Evolutionary conservation across 163 green algal genomes (phyloP), one percentile per base, ranked within the genome.

Genomic region (Trebouxia gelatinosa): DNA sequence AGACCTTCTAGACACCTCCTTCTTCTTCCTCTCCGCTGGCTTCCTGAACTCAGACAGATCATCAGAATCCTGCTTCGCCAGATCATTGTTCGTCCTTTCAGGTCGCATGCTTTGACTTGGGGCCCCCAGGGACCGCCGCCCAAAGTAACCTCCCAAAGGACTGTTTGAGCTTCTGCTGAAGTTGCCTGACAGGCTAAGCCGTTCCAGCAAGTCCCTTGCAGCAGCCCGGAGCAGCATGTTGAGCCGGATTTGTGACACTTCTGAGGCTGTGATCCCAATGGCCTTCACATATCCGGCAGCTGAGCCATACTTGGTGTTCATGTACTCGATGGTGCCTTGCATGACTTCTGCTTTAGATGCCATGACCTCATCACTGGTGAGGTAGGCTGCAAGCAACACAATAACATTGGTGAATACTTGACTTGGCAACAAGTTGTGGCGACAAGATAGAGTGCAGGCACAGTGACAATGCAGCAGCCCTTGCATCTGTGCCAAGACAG

Each of bases 351-450:
- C 74, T 16, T 79, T 81, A 28, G 81, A 50, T 2, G 87, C 79
- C 16, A 89, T 82, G 13, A 87, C 87, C 57, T 81, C 67, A 61
- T 91, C 80, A 0, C 82, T 84, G 6, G 77, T 86, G 13, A 91
- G 64, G 37, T 85, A 85, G 4, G 26, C 80, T 85, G 68, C 68
- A 75, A 23, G 2, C 34, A 1, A 40, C n/a, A 38, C 5, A 39
- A 59, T 58, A 28, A 28, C 48, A 59, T 19, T 59, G 48, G 48
- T 23, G 23, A 19, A 59, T n/a, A n/a, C n/a, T n/a, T n/a, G n/a
- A n/a, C n/a, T n/a, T n/a, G n/a, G n/a, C n/a, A n/a, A n/a, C n/a
- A n/a, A n/a, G n/a, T n/a, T n/a, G n/a, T n/a, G n/a, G n/a, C n/a
- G n/a, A n/a, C n/a, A n/a, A n/a, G n/a, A n/a, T n/a, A n/a, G n/a